Percentiles rank a stretch among this genome's conserved stretches.
phyloP scores from a whole-genome alignment of 2,329 filamentous ascomycete genomes.

The Colletotrichum coccodes region DNA sequence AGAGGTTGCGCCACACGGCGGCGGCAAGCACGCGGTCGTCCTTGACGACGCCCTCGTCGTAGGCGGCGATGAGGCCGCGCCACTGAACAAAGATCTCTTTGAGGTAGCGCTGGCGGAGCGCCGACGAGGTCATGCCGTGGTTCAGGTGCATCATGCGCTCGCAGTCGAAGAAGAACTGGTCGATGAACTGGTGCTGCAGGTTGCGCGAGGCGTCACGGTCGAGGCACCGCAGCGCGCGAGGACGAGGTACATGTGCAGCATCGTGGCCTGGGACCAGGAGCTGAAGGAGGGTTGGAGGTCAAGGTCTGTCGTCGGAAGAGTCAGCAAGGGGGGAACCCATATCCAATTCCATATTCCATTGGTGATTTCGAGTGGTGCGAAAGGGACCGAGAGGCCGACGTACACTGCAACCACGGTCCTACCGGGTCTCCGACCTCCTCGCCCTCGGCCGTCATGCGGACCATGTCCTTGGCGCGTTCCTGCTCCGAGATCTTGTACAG shows the following conservation, averaged over 20 bases:
- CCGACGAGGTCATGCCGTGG: conserved; percentile 74
- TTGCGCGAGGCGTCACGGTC: conserved; percentile 73
- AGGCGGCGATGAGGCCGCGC: conserved; percentile 85
- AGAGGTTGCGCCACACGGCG: conserved; percentile 94
- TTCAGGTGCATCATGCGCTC: conserved; percentile 85
- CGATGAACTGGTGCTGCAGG: conserved; percentile 91
- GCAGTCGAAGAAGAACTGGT: conserved; percentile 94
- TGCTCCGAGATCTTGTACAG: conserved; percentile 80
- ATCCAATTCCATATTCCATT: no score
- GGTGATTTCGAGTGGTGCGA: neutral
- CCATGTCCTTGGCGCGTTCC: conserved; percentile 70
- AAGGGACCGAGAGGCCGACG: conserved; percentile 39
- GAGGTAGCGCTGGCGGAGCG: conserved; percentile 71
- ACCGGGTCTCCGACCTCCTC: conserved; percentile 83
- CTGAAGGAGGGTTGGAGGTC: conserved; percentile 87
- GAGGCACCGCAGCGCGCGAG: conserved; percentile 85
- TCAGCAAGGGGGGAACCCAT: neutral
- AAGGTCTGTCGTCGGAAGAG: conserved; percentile 65
- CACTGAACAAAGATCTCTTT: conserved; percentile 96
- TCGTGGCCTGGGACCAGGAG: conserved; percentile 95
- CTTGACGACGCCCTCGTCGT: conserved; percentile 82
- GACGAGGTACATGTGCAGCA: conserved; percentile 95
- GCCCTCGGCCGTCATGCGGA: conserved; percentile 79
- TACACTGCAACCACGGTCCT: conserved; percentile 87
- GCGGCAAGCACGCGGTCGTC: conserved; percentile 82